Evolutionary conservation across 495 filamentous ascomycete genomes (phyloP).

Genomic region (Tuber melanosporum): DNA sequence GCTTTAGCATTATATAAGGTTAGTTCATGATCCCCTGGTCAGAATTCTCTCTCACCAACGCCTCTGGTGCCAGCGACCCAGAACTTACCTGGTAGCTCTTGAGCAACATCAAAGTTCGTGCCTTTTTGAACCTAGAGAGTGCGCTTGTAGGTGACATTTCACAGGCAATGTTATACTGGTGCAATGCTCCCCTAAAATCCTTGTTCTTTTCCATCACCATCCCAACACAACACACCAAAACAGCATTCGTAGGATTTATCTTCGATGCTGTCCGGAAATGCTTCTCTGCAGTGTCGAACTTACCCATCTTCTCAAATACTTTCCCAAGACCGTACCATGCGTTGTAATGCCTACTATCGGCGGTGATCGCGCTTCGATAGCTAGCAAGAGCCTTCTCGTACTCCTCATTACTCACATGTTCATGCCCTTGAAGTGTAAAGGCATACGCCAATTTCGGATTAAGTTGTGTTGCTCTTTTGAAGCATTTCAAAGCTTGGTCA

Average conservation of each 20-base stretch:
- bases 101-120: constrained; percentile 75
- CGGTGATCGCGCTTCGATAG: constrained; percentile 74
- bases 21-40: background rate
- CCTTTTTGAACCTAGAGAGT: constrained; percentile 82
- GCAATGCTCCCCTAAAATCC: constrained; percentile 66
- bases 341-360: constrained; percentile 87
- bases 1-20: constrained; percentile 43
- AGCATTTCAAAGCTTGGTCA: constrained; percentile 88
- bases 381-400: constrained; percentile 85
- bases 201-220: constrained; percentile 80
- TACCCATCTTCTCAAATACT: constrained; percentile 90
- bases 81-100: constrained; percentile 47
- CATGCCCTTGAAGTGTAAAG: constrained; percentile 90
- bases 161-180: constrained; percentile 71
- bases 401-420: constrained; percentile 94
- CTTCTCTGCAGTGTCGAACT: constrained; percentile 78
- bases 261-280: constrained; percentile 79
- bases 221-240: constrained; percentile 85
- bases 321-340: constrained; percentile 93
- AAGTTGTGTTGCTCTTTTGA: constrained; percentile 87
- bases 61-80: background rate
- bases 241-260: constrained; percentile 87
- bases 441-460: constrained; percentile 89
- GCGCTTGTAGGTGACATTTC: constrained; percentile 73
- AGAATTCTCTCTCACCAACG: background rate